Percentiles rank a stretch among this genome's conserved stretches.
These are phyloP conservation scores for Termitomyces sp. DNA, from an alignment of 768 basidiomycete species.

Conservation along the genomic window DNA sequence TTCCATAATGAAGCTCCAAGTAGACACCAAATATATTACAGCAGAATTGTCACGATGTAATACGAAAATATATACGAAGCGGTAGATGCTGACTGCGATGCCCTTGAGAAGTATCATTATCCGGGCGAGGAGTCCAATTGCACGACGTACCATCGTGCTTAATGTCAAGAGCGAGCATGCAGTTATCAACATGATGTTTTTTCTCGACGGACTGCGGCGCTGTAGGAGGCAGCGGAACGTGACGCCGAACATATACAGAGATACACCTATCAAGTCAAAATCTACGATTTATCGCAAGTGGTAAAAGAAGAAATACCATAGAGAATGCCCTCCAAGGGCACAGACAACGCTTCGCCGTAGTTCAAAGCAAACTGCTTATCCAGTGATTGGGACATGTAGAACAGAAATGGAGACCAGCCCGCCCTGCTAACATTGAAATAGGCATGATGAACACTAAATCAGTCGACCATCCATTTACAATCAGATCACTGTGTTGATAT, in stretches of 20 bases:
- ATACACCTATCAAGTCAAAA: neutral
- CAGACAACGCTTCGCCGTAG: neutral
- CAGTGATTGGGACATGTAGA: neutral
- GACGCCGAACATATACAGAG: neutral
- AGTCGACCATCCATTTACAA: too few relatives aligned
- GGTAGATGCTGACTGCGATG: too few relatives aligned
- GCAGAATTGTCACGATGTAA: neutral
- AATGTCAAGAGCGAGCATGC: neutral
- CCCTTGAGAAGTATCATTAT: neutral
- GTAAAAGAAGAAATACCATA: neutral
- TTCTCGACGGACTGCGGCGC: neutral
- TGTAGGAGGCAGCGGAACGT: neutral
- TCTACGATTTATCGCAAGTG: neutral
- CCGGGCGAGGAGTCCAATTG: neutral
- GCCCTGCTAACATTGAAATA: neutral
- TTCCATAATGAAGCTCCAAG: neutral
- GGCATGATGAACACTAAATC: too few relatives aligned
- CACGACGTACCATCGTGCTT: neutral
- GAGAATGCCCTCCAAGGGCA: neutral
- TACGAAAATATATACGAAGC: neutral
- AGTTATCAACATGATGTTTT: neutral
- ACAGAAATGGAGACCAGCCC: neutral
- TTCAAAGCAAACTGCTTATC: neutral
- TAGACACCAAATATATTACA: neutral
- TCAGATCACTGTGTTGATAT: too few relatives aligned